Evolutionary conservation across 129 eudicot species (phyloP), one percentile per base, ranked within the genome.

Genomic region (Solidago caesia): DNA sequence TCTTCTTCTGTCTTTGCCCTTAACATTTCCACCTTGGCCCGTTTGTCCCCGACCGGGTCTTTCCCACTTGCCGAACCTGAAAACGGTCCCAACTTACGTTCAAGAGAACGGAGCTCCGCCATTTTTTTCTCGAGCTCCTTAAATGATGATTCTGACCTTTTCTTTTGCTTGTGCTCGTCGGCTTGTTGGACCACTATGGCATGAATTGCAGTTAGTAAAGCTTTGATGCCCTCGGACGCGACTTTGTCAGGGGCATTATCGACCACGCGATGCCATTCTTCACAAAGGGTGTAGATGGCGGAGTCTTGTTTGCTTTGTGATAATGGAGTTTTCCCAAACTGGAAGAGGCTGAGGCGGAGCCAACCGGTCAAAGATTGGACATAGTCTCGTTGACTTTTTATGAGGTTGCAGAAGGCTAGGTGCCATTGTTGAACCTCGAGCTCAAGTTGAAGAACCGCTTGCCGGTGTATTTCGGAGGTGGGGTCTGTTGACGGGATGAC

Each of bases 301-400:
- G 97, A 90, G 65, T 90, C 98, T 58, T 83, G 92, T 63, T 64
- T 75, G 21, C 91, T 78, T 71, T 79, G 88, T 59, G 75, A 60
- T 4, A 81, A 48, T 0, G 89, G 85, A 70, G 72, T 84, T 78
- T 84, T 88, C 64, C 77, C 67, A 29, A 90, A 82, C 68, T 93
- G 96, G 81, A 93, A 93, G 71, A 93, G 87, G 77, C 97, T 93
- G 13, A 93, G 92, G n/a, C 98, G 89, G 77, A 93, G 97, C 98
- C 98, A 93, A n/a, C 98, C 96, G 2, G 98, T 83, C 51, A 93
- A 85, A 5, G 98, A 86, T 12, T 83, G 96, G 41, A 90, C 78
- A 68, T 93, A 93, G 53, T 90, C 98, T 1, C 88, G 84, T 73
- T 93, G 97, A 63, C 96, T 80, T 78, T 90, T 88, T n/a, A 93